A percentile compares a stretch with the other conserved stretches of the same genome.
Conservation (phyloP, 169 alveolate species). For the Plasmodium adleri region DNA sequence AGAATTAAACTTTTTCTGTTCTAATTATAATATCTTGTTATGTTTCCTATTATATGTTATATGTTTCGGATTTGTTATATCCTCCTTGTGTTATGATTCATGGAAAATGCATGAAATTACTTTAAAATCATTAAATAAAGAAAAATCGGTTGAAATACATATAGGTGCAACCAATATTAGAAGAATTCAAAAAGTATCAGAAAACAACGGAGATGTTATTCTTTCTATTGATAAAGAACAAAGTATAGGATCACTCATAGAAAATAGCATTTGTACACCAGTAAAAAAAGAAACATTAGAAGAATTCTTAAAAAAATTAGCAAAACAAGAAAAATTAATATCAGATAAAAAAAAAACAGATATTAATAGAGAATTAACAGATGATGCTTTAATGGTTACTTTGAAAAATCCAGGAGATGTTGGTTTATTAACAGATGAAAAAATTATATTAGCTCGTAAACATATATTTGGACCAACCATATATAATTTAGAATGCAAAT, state of each 20-base stretch:
- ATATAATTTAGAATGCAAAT: constrained; percentile 74
- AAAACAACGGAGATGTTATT: constrained; percentile 41
- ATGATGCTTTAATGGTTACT: constrained; percentile 6
- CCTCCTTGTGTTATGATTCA: constrained; percentile 45
- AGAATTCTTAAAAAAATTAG: constrained; percentile 1
- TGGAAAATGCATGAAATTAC: constrained; percentile 67
- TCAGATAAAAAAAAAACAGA: neutral
- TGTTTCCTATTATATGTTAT: constrained; percentile 52
- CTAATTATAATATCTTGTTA: constrained; percentile 36
- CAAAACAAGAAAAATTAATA: constrained; percentile 2
- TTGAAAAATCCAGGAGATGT: constrained; percentile 59
- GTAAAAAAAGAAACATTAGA: constrained; percentile 11
- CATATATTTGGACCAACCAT: constrained; percentile 66
- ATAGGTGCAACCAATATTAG: constrained; percentile 63
- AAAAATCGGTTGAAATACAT: constrained; percentile 22
- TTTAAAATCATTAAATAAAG: constrained; percentile 13
- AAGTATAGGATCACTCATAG: constrained; percentile 19
- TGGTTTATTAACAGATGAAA: constrained; percentile 61
- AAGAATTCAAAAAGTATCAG: constrained; percentile 33
- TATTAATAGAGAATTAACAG: constrained; percentile 10
- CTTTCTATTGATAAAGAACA: constrained; percentile 52
- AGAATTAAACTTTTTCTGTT: constrained; percentile 24
- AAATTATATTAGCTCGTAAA: constrained; percentile 34
- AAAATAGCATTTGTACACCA: constrained; percentile 8
- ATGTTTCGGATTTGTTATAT: constrained; percentile 28